These are phyloP conservation scores for Ocimum tenuiflorum DNA, from an alignment of 257 asterid species.

Conservation along the genomic window DNA sequence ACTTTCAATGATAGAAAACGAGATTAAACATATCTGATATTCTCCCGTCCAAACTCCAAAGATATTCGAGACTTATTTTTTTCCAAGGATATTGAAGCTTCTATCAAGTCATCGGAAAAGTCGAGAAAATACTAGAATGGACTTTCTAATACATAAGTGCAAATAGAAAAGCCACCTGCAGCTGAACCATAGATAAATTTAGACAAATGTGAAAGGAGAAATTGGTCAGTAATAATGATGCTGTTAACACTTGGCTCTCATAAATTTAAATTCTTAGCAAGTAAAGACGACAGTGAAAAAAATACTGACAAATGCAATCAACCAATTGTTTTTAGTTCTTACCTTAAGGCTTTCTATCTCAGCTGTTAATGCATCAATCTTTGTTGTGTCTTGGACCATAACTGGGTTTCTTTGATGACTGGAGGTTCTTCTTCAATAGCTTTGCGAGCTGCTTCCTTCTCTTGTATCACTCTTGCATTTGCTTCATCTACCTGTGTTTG, in stretches of 20 bases:
- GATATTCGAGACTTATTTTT: neutral
- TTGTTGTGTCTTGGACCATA: constrained; percentile 78
- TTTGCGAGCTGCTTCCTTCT: constrained; percentile 80
- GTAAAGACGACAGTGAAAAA: neutral
- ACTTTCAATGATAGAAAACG: neutral
- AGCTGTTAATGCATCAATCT: constrained; percentile 70
- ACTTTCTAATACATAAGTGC: neutral
- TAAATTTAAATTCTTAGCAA: constrained; percentile 8
- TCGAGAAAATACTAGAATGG: neutral
- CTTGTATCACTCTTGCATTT: constrained; percentile 69
- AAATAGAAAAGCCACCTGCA: neutral
- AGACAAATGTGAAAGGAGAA: constrained; percentile 7
- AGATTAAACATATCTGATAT: neutral
- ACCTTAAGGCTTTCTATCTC: constrained; percentile 82
- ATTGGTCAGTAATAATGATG: neutral
- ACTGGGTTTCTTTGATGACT: constrained; percentile 95
- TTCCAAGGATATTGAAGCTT: neutral
- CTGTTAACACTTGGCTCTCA: neutral
- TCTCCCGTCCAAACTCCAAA: neutral
- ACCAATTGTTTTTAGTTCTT: constrained; percentile 17
- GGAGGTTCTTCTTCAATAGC: constrained; percentile 99
- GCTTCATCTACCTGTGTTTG: constrained; percentile 85
- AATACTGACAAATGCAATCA: constrained; percentile 9
- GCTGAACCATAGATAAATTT: constrained; percentile 9
- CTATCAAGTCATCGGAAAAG: neutral